A percentile compares a stretch with the other conserved stretches of the same genome.
Evolutionary conservation across 495 filamentous ascomycete species (phyloP).

Genomic region (Neurospora sp.): DNA sequence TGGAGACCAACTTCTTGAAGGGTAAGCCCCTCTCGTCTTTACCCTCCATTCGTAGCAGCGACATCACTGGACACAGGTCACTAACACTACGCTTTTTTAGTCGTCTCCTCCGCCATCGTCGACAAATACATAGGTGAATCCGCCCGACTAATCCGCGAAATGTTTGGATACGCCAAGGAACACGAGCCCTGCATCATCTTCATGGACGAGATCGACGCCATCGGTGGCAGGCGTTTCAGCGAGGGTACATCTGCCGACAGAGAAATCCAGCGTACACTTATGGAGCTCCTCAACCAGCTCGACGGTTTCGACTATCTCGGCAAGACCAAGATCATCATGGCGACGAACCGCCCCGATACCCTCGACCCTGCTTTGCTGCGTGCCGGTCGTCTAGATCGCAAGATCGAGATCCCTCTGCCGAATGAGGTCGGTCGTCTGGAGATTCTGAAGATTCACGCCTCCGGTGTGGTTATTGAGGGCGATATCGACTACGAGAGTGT

Average conservation of each 20-base stretch:
- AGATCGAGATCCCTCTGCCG: slow-evolving; percentile 98
- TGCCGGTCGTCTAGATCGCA: slow-evolving; percentile 89
- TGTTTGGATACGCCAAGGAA: slow-evolving; percentile 99
- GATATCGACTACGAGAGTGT: slow-evolving; percentile 99
- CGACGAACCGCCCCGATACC: slow-evolving; percentile 96
- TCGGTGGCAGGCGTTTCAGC: slow-evolving; percentile 94
- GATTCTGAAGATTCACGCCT: slow-evolving; percentile 97
- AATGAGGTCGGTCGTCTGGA: slow-evolving; percentile 97
- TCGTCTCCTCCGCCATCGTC: slow-evolving; percentile 98
- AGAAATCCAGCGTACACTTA: slow-evolving; percentile 97
- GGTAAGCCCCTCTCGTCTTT: slow-evolving; percentile 40
- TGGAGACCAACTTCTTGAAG: slow-evolving; percentile 98
- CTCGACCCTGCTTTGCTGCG: slow-evolving; percentile 90
- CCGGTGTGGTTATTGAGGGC: slow-evolving; percentile 75
- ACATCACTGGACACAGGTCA: slow-evolving; percentile 9
- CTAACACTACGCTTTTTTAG: slow-evolving; percentile 30
- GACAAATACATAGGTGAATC: slow-evolving; percentile 99
- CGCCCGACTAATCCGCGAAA: slow-evolving; percentile 92
- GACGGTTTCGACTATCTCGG: slow-evolving; percentile 99
- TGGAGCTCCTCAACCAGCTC: slow-evolving; percentile 98
- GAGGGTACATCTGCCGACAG: slow-evolving; percentile 97
- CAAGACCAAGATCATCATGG: slow-evolving; percentile 99
- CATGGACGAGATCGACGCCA: slow-evolving; percentile 99
- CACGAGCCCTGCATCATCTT: slow-evolving; percentile 99
- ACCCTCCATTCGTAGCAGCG: neutral